A percentile compares a stretch with the other conserved stretches of the same genome.
Conservation (phyloP, 495 filamentous ascomycete genomes). For the Daldinia loculata region DNA sequence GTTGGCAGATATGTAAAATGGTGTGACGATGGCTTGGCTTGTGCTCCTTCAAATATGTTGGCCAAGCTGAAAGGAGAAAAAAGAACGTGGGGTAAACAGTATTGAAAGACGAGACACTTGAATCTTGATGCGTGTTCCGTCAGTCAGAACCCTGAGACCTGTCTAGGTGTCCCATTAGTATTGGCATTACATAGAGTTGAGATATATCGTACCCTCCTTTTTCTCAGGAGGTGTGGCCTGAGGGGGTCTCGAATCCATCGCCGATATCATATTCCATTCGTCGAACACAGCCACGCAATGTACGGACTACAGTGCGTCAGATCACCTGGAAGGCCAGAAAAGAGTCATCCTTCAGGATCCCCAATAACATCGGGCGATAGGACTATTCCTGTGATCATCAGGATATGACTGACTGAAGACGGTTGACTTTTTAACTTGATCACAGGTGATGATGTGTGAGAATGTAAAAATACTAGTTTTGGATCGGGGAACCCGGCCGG, state of each 20-base stretch:
- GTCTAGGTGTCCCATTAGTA: neutral
- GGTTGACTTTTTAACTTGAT: conserved; percentile 9
- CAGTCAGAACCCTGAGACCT: neutral
- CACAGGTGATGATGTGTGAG: conserved; percentile 12
- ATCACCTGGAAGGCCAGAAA: conserved; percentile 17
- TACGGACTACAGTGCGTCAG: conserved; percentile 5
- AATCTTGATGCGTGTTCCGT: conserved; percentile 25
- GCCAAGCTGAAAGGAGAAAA: conserved; percentile 8
- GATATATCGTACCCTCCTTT: conserved; percentile 5
- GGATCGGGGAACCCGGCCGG: conserved; percentile 14
- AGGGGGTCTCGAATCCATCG: conserved; percentile 4
- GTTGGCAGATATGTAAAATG: conserved; percentile 6
- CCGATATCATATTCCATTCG: conserved; percentile 7
- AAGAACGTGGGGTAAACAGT: conserved; percentile 17
- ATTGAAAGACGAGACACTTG: conserved; percentile 22
- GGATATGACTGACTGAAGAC: conserved; percentile 7
- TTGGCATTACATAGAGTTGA: neutral
- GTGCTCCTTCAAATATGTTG: conserved; percentile 13
- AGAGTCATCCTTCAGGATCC: conserved; percentile 31
- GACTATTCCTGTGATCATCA: conserved; percentile 29
- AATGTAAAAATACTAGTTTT: conserved; percentile 3
- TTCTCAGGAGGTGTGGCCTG: conserved; percentile 16
- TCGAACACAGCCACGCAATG: conserved; percentile 18
- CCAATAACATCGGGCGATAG: conserved; percentile 14
- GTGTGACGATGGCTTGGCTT: conserved; percentile 21